These are phyloP conservation scores for Penicillium flavigenum DNA, from an alignment of 495 filamentous ascomycete genomes.

Conservation along the genomic window DNA sequence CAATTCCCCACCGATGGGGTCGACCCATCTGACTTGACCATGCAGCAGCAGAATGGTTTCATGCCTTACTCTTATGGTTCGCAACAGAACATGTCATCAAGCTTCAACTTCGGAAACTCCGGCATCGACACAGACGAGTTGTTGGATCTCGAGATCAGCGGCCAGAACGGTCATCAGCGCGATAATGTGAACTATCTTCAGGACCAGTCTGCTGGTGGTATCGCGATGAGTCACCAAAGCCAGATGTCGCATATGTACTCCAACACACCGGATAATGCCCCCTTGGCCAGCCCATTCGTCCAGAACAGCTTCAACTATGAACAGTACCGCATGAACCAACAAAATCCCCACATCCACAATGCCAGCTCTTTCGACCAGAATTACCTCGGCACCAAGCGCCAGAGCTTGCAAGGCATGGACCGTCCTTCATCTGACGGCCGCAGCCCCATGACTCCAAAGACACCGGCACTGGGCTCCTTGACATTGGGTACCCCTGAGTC, in stretches of 20 bases:
- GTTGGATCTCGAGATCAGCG: conserved; percentile 51
- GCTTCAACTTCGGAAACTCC: conserved; percentile 55
- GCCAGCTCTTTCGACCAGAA: conserved; percentile 55
- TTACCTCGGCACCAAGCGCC: conserved; percentile 53
- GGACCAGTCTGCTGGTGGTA: conserved; percentile 45
- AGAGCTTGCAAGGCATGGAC: conserved; percentile 62
- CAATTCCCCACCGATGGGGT: conserved; percentile 71
- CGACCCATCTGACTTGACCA: conserved; percentile 83
- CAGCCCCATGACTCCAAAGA: conserved; percentile 80
- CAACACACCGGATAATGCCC: conserved; percentile 81
- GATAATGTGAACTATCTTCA: conserved; percentile 46
- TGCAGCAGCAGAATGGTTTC: conserved; percentile 56
- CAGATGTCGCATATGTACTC: conserved; percentile 75
- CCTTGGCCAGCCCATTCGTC: conserved; percentile 83
- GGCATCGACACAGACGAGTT: conserved; percentile 56
- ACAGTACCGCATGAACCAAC: conserved; percentile 65
- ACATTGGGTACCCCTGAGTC: conserved; percentile 64
- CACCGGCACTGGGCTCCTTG: conserved; percentile 57
- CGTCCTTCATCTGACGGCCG: conserved; percentile 67
- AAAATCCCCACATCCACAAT: conserved; percentile 51
- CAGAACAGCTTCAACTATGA: conserved; percentile 68
- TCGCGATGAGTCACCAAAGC: conserved; percentile 49
- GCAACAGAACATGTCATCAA: conserved; percentile 52
- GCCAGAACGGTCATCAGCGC: conserved; percentile 44
- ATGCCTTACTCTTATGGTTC: conserved; percentile 50